Evolutionary conservation across 2,329 filamentous ascomycete genomes (phyloP), one percentile per base, ranked within the genome.

Genomic region (Camptophora hylomeconis): DNA sequence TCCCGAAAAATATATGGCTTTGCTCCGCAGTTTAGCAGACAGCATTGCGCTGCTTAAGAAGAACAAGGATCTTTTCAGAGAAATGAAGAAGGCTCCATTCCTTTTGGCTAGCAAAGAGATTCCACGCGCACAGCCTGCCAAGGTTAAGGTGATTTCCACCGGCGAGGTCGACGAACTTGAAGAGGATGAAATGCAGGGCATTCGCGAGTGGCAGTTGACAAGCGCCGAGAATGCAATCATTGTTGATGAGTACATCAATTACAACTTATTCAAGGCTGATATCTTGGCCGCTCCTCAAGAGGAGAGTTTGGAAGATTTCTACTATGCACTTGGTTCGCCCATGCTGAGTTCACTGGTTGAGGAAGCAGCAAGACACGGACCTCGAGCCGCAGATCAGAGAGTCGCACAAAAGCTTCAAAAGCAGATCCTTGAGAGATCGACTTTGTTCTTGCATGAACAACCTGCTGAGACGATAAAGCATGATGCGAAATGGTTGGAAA

Each of bases 201-300:
- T 86, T 45, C 78, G 74, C 40, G 78, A 86, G 39, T 94, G 79
- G 54, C 77, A 80, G 39, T 68, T 98, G 20, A 76, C 77, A 1
- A 61, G 69, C 18, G 76, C 86, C 2, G 63, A 59, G 27, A 65
- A 80, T 30, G 79, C 89, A 43, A 75, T 89, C 22, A 69, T 92
- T 31, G 61, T 86, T 7, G 83, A 93, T 48, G 87, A 95, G 45
- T 86, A 89, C 44, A 80, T 82, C 45, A 84, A 80, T 46, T 93
- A 87, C 50, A 76, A 78, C 18, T 63, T 89, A 2, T 98, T 98
- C 63, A 87, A 86, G 48, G 72, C 83, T 29, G 72, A 74, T 38
- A 64, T 98, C 17, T 67, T 92, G 16, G 84, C 80, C 36, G 84
- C 86, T 0, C 92, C 89, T 0, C 81, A 93, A 50, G 89, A 98